Base-by-base conservation (phyloP, 169 alveolate species). In the Babesia bigemina region DNA sequence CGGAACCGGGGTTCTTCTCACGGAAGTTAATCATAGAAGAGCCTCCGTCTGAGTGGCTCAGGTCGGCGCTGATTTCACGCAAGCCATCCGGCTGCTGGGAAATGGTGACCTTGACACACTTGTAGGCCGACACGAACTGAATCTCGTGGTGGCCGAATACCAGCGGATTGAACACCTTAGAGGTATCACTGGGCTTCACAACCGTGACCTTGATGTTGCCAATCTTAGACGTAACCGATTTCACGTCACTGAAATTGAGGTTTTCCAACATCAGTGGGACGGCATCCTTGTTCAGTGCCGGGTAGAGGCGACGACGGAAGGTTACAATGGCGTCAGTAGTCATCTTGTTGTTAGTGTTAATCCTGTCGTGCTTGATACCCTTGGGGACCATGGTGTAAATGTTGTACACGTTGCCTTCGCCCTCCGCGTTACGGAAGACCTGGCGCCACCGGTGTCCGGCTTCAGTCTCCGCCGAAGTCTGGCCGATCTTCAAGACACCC, bases 71-170 rank as follows among this genome's bases (percentile, higher is more conserved):
- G 14, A 67, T 36, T 21, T 67, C 67, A 13, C 76, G 76, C 50
- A 67, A 22, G 11, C 76, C 76, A 49, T 55, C 58, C 11, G 13
- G 45, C 11, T 26, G 39, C 26, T 53, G 56, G 14, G 76, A 52
- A 14, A 67, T 21, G 26, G 39, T 67, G 3, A 67, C 76, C 55
- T 52, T 26, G 53, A 8, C n/a, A 21, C 76, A 67, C 57, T 36
- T 10, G 36, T 28, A 13, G n/a, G 22, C 59, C 14, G 48, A 45
- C 10, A 60, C 10, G 33, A 81, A 56, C 66, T 66, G 55, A 22
- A 81, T 73, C 67, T 81, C 88, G 33, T 81, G 88, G 26, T 57
- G 63, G 6, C 88, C 88, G 52, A 81, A 81, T 8, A 81, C 75
- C 12, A 81, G 21, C 0, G 88, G 88, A 48, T 81, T 81, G 58